These are phyloP conservation scores for Pseudisothecium myosuroides DNA, from an alignment of 225 moss, liverwort and hornwort genomes.

Conservation along the genomic window DNA sequence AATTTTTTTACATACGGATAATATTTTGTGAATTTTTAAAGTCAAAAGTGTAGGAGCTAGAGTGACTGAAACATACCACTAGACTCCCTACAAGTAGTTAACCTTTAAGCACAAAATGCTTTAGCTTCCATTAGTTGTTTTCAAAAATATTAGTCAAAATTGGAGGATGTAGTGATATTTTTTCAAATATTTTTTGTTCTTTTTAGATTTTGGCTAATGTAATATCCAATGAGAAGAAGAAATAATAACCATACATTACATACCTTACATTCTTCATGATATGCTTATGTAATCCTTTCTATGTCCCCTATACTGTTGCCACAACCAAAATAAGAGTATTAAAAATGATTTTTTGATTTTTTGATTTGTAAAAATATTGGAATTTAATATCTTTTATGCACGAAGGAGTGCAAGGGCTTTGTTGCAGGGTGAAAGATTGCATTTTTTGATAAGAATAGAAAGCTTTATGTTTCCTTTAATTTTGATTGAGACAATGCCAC, in stretches of 20 bases:
- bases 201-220: fast-evolving
- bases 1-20: not conserved
- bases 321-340: too few species aligned
- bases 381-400: too few species aligned
- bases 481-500: too few species aligned
- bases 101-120: not conserved
- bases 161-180: fast-evolving
- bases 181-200: not conserved
- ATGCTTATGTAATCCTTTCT: too few species aligned
- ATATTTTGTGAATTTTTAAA: not conserved
- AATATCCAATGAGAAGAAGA: fast-evolving
- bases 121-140: not conserved
- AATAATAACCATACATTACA: not conserved
- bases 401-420: too few species aligned
- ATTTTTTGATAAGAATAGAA: too few species aligned
- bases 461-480: too few species aligned
- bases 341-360: too few species aligned
- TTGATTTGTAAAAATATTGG: too few species aligned
- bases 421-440: too few species aligned
- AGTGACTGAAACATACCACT: not conserved
- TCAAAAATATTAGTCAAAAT: not conserved
- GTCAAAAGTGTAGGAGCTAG: not conserved
- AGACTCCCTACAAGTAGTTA: fast-evolving
- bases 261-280: not conserved
- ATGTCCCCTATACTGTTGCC: too few species aligned